A percentile compares a stretch with the other conserved stretches of the same genome.
These are phyloP conservation scores for Prunus dulcis DNA, from an alignment of 306 rosid genomes.

Conservation along the genomic window DNA sequence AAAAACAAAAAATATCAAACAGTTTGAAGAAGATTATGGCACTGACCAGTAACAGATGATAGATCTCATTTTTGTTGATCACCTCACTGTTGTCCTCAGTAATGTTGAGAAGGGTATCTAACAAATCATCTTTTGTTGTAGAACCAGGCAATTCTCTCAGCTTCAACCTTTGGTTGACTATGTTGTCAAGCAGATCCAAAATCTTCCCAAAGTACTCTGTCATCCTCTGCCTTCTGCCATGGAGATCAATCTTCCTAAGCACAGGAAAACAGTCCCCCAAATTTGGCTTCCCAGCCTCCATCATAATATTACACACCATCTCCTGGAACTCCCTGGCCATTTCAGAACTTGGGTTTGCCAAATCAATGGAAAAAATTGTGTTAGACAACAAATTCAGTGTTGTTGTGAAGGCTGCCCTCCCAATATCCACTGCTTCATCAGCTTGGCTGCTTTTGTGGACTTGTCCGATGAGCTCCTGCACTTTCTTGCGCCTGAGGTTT, in stretches of 20 bases:
- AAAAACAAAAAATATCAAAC: neutral
- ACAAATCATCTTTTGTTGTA: conserved; percentile 22
- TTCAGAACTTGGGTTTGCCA: conserved; percentile 32
- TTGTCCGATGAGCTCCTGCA: conserved; percentile 13
- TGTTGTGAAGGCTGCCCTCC: conserved; percentile 26
- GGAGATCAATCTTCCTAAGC: conserved; percentile 38
- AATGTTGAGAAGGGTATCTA: conserved; percentile 42
- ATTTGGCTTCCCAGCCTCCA: conserved; percentile 36
- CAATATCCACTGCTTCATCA: conserved; percentile 31
- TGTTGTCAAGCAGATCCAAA: neutral
- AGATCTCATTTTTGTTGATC: conserved; percentile 21
- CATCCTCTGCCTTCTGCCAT: conserved; percentile 23
- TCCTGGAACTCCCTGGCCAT: conserved; percentile 33
- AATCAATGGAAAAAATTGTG: conserved; percentile 38
- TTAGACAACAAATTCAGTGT: conserved; percentile 32
- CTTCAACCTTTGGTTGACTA: conserved; percentile 33
- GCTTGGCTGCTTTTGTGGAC: neutral
- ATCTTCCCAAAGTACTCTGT: conserved; percentile 13
- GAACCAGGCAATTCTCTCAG: neutral
- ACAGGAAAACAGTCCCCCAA: conserved; percentile 39
- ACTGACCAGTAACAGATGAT: conserved; percentile 34
- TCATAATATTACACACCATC: conserved; percentile 20
- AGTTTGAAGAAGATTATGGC: neutral
- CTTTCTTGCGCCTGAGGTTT: conserved; percentile 21
- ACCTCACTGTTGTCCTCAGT: conserved; percentile 25